Evolutionary conservation across 2,329 filamentous ascomycete species (phyloP), one percentile per base, ranked within the genome.

Genomic region (Emergomyces orientalis): DNA sequence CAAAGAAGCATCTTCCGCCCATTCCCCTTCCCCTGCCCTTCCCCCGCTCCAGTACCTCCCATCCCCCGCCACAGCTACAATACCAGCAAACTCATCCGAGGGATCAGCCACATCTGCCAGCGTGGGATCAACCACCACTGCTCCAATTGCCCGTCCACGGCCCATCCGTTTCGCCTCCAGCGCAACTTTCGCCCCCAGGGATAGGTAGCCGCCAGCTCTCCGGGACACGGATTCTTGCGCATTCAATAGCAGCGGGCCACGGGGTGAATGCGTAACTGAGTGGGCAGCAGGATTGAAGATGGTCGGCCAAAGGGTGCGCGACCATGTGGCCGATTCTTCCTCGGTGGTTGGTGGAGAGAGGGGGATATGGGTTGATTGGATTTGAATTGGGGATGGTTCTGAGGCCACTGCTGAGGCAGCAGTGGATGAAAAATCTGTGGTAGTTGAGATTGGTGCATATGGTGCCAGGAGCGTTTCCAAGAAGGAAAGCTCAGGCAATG

Each of bases 41-140:
- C n/a, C 32, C 22, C 47, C 34, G n/a, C 27, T 34, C 47, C 64
- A 62, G 62, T 75, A 79, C 59, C 78, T 71, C 45, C 73, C 76
- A 67, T 80, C 78, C 5, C 77, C 78, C 4, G 76, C 77, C 43
- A 79, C 77, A 27, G 75, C 76, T 22, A 80, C 67, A 19, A 80
- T 69, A 4, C 75, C 74, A 27, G 74, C 69, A n/a, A 72, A 69
- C 69, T 71, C 75, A 45, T 74, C 71, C n/a, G 69, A 66, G 14
- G 69, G 69, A 32, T 70, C 66, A 14, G 66, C 66, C 39, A 69
- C 63, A 6, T 71, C 65, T 1, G 67, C 65, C 49, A 76, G 72
- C n/a, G 69, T 67, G 0, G 76, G 75, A 63, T 80, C 78, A 30
- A 79, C 78, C 25, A 79, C 72, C 14, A 80, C 78, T 8, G 76